phyloP scores from a whole-genome alignment of 139 green algal species.

The Tetradesmus obliquus region DNA sequence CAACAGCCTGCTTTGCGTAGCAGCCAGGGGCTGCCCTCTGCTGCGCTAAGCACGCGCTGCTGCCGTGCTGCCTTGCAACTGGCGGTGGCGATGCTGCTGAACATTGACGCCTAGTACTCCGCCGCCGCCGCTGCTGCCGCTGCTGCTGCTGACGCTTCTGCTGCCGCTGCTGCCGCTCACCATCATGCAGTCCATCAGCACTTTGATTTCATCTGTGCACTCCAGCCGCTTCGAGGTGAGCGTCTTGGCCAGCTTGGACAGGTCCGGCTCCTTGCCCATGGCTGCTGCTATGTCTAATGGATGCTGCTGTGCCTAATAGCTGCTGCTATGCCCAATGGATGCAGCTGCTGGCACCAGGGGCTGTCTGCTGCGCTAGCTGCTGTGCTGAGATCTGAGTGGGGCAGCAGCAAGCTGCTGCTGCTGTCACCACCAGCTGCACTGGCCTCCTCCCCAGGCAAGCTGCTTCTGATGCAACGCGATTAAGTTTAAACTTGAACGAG shows the following conservation, averaged over 20 bases:
- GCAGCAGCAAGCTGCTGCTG: not conserved
- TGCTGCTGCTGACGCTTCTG: not conserved
- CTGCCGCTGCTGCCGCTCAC: constrained; percentile 14
- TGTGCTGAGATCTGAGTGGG: not conserved
- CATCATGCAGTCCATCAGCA: constrained; percentile 50
- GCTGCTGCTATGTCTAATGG: not conserved
- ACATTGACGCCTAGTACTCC: too few relatives aligned
- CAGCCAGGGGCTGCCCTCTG: too few relatives aligned
- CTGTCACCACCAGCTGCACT: not conserved
- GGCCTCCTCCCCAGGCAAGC: not conserved
- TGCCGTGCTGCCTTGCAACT: not conserved
- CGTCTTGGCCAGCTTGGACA: constrained; percentile 40
- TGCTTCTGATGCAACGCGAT: not conserved
- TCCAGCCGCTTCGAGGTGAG: constrained; percentile 37
- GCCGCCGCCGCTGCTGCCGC: not conserved
- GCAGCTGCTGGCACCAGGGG: not conserved
- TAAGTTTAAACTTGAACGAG: too few relatives aligned
- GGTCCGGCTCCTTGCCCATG: constrained; percentile 37
- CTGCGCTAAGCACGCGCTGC: not conserved
- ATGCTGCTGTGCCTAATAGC: constrained; percentile 1
- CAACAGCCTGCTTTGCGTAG: not conserved
- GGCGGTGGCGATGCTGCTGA: too few relatives aligned
- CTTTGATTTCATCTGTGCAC: constrained; percentile 46
- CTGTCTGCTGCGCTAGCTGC: not conserved
- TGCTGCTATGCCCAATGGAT: not conserved